phyloP scores from a whole-genome alignment of 2,329 filamentous ascomycete species.

The Penicillium sp. region DNA sequence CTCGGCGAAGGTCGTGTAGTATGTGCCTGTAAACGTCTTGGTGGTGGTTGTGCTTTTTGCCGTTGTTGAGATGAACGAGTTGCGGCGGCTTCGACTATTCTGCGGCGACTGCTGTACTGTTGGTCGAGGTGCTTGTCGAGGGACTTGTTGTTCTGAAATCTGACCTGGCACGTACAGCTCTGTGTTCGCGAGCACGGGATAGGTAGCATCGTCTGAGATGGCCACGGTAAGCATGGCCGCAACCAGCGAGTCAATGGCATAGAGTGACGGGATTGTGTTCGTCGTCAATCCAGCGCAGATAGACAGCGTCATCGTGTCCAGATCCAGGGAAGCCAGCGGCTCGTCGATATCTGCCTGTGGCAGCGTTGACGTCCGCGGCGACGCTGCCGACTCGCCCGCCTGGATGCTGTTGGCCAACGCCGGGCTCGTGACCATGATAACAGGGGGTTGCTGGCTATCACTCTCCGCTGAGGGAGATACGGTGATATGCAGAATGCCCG shows the following conservation, averaged over 20 bases:
- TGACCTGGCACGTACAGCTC: slow-evolving; percentile 23
- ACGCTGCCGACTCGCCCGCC: slow-evolving; percentile 28
- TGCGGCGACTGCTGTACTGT: background rate
- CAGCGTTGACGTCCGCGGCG: slow-evolving; percentile 35
- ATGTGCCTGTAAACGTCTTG: slow-evolving; percentile 22
- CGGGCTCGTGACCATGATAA: slow-evolving; percentile 37
- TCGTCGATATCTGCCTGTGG: slow-evolving; percentile 37
- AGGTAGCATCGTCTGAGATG: slow-evolving; percentile 40
- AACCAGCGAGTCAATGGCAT: slow-evolving; percentile 46
- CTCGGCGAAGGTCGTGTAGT: slow-evolving; percentile 39
- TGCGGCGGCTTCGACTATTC: slow-evolving; percentile 1
- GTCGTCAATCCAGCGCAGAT: slow-evolving; percentile 40
- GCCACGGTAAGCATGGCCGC: slow-evolving; percentile 44
- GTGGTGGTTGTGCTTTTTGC: slow-evolving; percentile 14
- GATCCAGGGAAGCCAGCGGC: slow-evolving; percentile 41
- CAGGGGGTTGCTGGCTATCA: slow-evolving; percentile 22
- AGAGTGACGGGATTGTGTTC: slow-evolving; percentile 42
- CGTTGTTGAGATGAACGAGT: slow-evolving; percentile 15
- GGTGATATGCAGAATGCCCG: slow-evolving; percentile 39
- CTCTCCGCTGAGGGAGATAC: slow-evolving; percentile 32
- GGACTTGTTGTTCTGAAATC: slow-evolving; percentile 13
- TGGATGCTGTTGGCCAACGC: slow-evolving; percentile 32
- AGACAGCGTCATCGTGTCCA: slow-evolving; percentile 37
- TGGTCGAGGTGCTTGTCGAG: background rate
- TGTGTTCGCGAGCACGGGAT: slow-evolving; percentile 36